phyloP scores from a whole-genome alignment of 768 basidiomycete species.

The Lyophyllum shimeji region DNA sequence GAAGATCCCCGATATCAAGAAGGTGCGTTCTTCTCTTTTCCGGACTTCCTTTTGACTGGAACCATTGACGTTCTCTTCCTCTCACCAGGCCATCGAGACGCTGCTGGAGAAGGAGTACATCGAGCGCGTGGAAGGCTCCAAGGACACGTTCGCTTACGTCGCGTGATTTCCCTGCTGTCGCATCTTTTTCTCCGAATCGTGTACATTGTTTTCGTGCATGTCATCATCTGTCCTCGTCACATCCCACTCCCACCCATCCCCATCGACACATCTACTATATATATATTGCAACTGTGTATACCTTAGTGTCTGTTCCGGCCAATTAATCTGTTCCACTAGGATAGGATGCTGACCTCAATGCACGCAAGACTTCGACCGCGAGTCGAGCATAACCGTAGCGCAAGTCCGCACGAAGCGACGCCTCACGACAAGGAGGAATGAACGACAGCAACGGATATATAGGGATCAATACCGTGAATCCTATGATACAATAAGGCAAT shows the following conservation, averaged over 20 bases:
- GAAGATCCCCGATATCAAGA: constrained; percentile 97
- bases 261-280: constrained; percentile 5
- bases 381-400: too few species aligned
- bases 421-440: background rate
- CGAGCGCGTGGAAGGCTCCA: constrained; percentile 89
- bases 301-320: background rate
- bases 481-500: background rate
- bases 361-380: too few species aligned
- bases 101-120: constrained; percentile 98
- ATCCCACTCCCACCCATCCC: background rate
- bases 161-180: constrained; percentile 39
- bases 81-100: constrained; percentile 85
- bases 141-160: constrained; percentile 84
- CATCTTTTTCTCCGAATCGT: background rate
- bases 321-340: background rate
- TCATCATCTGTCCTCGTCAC: background rate
- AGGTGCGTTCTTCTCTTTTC: constrained; percentile 45
- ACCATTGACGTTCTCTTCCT: constrained; percentile 9
- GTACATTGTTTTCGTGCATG: constrained; percentile 8
- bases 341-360: too few species aligned
- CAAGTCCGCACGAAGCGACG: too few species aligned
- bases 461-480: background rate
- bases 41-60: background rate
- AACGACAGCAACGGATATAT: too few species aligned
- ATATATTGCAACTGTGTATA: constrained; percentile 10